phyloP scores from a whole-genome alignment of 108 stramenopile species.

The Conticribra weissflogii region DNA sequence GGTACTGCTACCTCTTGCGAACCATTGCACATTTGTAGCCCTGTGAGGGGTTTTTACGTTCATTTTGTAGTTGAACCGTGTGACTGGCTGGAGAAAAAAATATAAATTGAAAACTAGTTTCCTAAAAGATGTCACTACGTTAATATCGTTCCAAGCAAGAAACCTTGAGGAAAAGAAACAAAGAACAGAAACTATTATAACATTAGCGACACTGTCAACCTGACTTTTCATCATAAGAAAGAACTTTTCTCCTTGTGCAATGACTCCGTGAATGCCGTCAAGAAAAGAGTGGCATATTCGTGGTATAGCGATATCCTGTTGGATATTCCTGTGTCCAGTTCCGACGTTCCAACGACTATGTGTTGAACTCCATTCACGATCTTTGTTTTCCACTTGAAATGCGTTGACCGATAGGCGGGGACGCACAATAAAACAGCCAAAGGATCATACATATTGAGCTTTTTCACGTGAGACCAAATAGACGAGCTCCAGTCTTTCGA shows the following conservation, averaged over 20 bases:
- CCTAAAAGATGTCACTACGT: too few relatives aligned
- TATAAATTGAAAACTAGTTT: too few relatives aligned
- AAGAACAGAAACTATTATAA: too few relatives aligned
- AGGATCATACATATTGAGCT: conserved; percentile 53
- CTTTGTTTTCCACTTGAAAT: conserved; percentile 41
- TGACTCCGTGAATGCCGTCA: conserved; percentile 32
- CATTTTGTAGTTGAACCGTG: too few relatives aligned
- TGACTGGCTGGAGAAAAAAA: too few relatives aligned
- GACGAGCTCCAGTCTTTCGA: conserved; percentile 29
- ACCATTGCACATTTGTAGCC: too few relatives aligned
- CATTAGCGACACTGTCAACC: not conserved
- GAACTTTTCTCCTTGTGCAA: conserved; percentile 20
- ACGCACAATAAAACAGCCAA: conserved; percentile 43
- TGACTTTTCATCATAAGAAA: not conserved
- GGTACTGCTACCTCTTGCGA: too few relatives aligned
- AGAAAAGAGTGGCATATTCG: conserved; percentile 44
- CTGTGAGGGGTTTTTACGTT: too few relatives aligned
- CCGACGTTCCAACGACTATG: conserved; percentile 41
- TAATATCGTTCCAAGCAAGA: too few relatives aligned
- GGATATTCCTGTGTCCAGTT: conserved; percentile 39
- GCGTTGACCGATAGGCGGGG: conserved; percentile 39
- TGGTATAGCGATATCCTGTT: conserved; percentile 32
- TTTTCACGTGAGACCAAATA: conserved; percentile 40
- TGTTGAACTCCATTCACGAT: conserved; percentile 39
- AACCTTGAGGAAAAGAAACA: too few relatives aligned